Percentiles rank a stretch among this genome's conserved stretches.
Evolutionary conservation across 106 monocot species (phyloP).

Genomic region (Acorus gramineus): DNA sequence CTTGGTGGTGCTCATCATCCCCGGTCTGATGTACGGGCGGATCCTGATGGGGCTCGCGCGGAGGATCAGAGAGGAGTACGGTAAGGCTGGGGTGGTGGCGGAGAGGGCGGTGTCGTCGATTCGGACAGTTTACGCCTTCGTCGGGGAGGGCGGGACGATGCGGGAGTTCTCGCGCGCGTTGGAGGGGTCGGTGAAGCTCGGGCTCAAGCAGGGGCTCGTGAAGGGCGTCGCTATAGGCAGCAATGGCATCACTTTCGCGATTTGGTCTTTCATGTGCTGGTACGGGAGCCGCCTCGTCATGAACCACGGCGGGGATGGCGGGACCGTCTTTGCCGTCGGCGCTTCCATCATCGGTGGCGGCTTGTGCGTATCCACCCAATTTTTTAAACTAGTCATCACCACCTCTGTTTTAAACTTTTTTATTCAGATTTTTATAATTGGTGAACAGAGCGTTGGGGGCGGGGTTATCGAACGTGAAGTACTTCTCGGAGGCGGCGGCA

Average conservation of each 20-base stretch:
- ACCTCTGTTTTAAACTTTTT: neutral
- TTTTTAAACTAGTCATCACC: neutral
- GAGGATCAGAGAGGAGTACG: slow-evolving; percentile 4
- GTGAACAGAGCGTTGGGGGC: neutral
- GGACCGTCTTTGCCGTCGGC: slow-evolving; percentile 2
- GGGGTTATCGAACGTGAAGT: slow-evolving; percentile 14
- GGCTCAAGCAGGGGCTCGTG: slow-evolving; percentile 1
- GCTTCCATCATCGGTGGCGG: slow-evolving; percentile 4
- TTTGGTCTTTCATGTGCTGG: slow-evolving; percentile 12
- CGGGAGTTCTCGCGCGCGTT: neutral
- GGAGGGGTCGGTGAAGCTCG: neutral
- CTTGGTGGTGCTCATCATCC: slow-evolving; percentile 7
- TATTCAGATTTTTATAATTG: neutral
- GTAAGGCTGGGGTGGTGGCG: neutral
- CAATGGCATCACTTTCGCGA: slow-evolving; percentile 2
- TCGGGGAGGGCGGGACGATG: neutral
- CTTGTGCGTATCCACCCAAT: neutral
- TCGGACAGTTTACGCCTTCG: slow-evolving; percentile 12
- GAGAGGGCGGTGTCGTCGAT: slow-evolving; percentile 5
- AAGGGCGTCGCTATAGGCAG: slow-evolving; percentile 9
- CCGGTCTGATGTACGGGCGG: slow-evolving; percentile 9
- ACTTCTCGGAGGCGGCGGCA: slow-evolving; percentile 7
- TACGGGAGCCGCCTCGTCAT: slow-evolving; percentile 3
- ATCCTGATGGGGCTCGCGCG: neutral
- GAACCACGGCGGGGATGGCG: neutral